A percentile compares a stretch with the other conserved stretches of the same genome.
Evolutionary conservation across 805 yeast species (phyloP).

Genomic region (Candida coleopterorum): DNA sequence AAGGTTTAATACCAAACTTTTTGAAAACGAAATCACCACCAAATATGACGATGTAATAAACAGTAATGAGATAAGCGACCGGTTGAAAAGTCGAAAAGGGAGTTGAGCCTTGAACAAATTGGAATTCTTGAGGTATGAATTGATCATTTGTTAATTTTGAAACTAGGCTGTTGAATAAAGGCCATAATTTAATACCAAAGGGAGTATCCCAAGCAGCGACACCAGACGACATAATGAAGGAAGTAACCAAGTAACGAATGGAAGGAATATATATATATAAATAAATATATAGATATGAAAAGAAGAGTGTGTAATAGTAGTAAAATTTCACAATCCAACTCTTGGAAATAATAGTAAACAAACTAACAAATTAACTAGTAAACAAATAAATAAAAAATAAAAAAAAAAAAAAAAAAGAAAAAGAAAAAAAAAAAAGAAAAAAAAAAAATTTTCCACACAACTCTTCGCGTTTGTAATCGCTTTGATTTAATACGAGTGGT

Average conservation of each 20-base stretch:
- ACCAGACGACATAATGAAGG: too few relatives aligned
- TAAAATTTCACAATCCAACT: too few relatives aligned
- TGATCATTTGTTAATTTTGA: neutral
- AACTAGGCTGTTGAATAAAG: conserved; percentile 43
- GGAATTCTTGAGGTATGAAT: conserved; percentile 45
- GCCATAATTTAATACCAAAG: conserved; percentile 63
- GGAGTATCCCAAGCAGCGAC: conserved; percentile 42
- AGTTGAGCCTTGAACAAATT: conserved; percentile 60
- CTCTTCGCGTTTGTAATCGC: too few relatives aligned
- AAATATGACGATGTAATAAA: conserved; percentile 37
- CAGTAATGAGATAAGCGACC: conserved; percentile 41
- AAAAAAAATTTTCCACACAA: too few relatives aligned
- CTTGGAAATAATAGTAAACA: too few relatives aligned
- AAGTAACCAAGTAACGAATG: neutral
- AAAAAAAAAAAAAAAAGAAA: too few relatives aligned
- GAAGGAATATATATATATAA: neutral
- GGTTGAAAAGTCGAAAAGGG: conserved; percentile 62
- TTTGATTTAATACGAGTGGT: too few relatives aligned
- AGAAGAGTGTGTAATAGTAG: too few relatives aligned
- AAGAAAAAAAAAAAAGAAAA: too few relatives aligned
- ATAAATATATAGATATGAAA: too few relatives aligned
- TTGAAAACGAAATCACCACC: conserved; percentile 73
- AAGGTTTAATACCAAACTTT: conserved; percentile 51
- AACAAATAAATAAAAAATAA: too few relatives aligned
- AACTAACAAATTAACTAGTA: too few relatives aligned